phyloP scores from a whole-genome alignment of 1,284 basidiomycete species.

The Cryptococcus sp. region DNA sequence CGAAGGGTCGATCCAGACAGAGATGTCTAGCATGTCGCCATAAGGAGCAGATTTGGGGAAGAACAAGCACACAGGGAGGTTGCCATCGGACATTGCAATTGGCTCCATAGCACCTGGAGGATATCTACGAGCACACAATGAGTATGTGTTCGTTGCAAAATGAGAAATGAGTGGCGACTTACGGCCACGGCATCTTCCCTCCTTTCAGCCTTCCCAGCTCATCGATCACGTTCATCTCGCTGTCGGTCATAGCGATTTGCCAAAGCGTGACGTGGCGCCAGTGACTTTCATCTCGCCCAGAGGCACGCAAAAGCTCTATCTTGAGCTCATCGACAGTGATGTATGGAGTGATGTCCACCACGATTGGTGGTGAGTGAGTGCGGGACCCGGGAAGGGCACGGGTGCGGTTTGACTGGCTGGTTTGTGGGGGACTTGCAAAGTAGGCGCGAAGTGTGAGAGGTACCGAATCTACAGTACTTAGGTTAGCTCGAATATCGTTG shows the following conservation, averaged over 20 bases:
- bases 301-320: constrained; percentile 33
- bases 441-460: constrained; percentile 38
- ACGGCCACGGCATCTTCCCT: constrained; percentile 51
- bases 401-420: background rate
- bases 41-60: constrained; percentile 39
- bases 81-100: constrained; percentile 30
- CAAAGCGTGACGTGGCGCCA: constrained; percentile 35
- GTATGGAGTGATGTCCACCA: constrained; percentile 38
- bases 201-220: constrained; percentile 38
- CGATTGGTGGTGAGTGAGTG: constrained; percentile 23
- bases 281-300: constrained; percentile 24
- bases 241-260: constrained; percentile 48
- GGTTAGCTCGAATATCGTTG: background rate
- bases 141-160: background rate
- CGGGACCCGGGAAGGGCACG: constrained; percentile 1
- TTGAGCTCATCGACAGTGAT: constrained; percentile 43
- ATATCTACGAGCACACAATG: constrained; percentile 24
- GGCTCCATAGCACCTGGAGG: constrained; percentile 42
- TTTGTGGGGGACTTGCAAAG: constrained; percentile 26
- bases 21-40: constrained; percentile 40
- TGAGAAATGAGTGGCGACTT: constrained; percentile 10
- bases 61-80: constrained; percentile 34
- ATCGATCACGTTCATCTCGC: constrained; percentile 47
- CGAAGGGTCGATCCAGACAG: constrained; percentile 43
- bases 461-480: constrained; percentile 9